These are phyloP conservation scores for Colletotrichum abscissum DNA, from an alignment of 2,329 filamentous ascomycete genomes.

Conservation along the genomic window DNA sequence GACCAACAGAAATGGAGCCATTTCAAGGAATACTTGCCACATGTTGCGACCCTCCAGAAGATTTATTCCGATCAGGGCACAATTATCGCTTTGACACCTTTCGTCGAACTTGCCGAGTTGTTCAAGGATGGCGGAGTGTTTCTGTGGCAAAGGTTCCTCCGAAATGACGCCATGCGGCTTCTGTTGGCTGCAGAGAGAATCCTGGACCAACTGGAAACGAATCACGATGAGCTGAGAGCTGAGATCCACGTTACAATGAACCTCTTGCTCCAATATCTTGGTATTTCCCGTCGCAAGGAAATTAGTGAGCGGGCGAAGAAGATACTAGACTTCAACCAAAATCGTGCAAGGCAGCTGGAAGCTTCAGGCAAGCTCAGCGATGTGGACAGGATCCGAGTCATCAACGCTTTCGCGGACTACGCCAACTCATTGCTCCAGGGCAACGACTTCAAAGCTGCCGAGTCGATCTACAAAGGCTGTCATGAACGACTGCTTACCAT, in stretches of 20 bases:
- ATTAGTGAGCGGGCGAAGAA: constrained; percentile 32
- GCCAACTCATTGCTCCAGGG: constrained; percentile 35
- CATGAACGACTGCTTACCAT: constrained; percentile 16
- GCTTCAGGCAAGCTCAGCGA: not conserved
- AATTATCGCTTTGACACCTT: constrained; percentile 16
- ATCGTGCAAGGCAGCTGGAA: constrained; percentile 4
- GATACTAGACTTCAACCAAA: constrained; percentile 32
- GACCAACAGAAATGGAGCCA: constrained; percentile 35
- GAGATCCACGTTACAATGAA: constrained; percentile 36
- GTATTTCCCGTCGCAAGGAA: constrained; percentile 33
- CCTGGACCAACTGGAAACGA: constrained; percentile 31
- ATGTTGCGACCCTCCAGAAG: constrained; percentile 34
- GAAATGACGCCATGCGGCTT: constrained; percentile 32
- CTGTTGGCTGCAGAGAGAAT: constrained; percentile 35
- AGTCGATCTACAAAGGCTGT: constrained; percentile 31
- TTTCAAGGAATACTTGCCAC: constrained; percentile 38
- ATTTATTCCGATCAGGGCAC: constrained; percentile 28
- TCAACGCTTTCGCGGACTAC: constrained; percentile 35
- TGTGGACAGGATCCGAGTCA: constrained; percentile 27
- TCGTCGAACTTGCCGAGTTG: constrained; percentile 33
- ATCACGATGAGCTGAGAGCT: constrained; percentile 30
- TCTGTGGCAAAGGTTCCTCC: constrained; percentile 36
- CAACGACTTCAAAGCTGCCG: constrained; percentile 33
- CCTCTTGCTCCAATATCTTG: constrained; percentile 36
- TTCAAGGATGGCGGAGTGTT: constrained; percentile 37